phyloP scores from a whole-genome alignment of 768 basidiomycete species.

The Suillus sp. region DNA sequence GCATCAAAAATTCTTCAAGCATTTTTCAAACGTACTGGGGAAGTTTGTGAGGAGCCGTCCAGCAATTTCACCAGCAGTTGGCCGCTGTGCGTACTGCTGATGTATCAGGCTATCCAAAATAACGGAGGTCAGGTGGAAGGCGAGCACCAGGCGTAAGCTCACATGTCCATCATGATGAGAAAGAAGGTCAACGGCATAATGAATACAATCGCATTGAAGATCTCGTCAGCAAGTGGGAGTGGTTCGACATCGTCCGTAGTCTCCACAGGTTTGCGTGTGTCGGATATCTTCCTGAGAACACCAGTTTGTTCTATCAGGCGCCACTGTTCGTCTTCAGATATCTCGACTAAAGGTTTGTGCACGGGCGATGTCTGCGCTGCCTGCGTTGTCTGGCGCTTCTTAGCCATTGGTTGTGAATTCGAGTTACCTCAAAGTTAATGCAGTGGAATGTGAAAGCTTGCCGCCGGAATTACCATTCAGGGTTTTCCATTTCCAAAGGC shows the following conservation, averaged over 20 bases:
- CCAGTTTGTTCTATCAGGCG: slow-evolving; percentile 70
- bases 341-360: slow-evolving; percentile 41
- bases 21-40: slow-evolving; percentile 60
- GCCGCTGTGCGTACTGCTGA: slow-evolving; percentile 72
- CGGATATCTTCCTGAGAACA: slow-evolving; percentile 44
- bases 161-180: slow-evolving; percentile 86
- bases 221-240: slow-evolving; percentile 59
- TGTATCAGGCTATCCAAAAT: slow-evolving; percentile 61
- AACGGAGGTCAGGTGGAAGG: slow-evolving; percentile 9
- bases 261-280: slow-evolving; percentile 10
- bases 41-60: slow-evolving; percentile 64
- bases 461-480: slow-evolving; percentile 7
- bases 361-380: slow-evolving; percentile 14
- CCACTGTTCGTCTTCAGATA: slow-evolving; percentile 79
- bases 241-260: slow-evolving; percentile 37
- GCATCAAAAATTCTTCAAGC: slow-evolving; percentile 1
- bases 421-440: too few relatives aligned
- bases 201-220: slow-evolving; percentile 63
- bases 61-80: slow-evolving; percentile 48
- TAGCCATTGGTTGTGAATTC: slow-evolving; percentile 30
- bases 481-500: background rate
- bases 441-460: slow-evolving; percentile 14
- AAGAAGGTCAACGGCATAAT: slow-evolving; percentile 77
- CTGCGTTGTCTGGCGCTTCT: slow-evolving; percentile 27
- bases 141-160: slow-evolving; percentile 31